Evolutionary conservation across 805 yeast genomes (phyloP).

Genomic region (Saccharomycopsis oosterbeekiorum): DNA sequence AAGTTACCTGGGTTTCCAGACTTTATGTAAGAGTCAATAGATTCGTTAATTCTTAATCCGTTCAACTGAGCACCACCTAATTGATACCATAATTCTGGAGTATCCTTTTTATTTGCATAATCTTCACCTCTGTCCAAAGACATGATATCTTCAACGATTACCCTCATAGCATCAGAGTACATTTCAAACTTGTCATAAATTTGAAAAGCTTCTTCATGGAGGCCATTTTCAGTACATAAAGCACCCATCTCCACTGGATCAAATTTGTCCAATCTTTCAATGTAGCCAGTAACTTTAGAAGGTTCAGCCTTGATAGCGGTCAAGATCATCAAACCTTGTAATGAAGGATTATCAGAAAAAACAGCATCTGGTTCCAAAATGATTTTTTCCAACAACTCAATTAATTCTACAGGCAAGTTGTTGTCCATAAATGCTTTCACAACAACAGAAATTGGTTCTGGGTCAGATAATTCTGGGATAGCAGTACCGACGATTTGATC

Average conservation of each 20-base stretch:
- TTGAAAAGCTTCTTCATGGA: slow-evolving; percentile 90
- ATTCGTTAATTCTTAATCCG: slow-evolving; percentile 85
- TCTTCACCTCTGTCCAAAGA: slow-evolving; percentile 91
- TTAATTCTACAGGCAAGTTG: slow-evolving; percentile 83
- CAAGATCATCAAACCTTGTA: slow-evolving; percentile 84
- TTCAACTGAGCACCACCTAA: slow-evolving; percentile 93
- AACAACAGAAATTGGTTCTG: slow-evolving; percentile 87
- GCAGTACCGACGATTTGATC: slow-evolving; percentile 96
- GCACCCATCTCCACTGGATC: slow-evolving; percentile 93
- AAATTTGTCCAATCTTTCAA: slow-evolving; percentile 82
- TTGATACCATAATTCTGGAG: slow-evolving; percentile 86
- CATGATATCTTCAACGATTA: slow-evolving; percentile 85
- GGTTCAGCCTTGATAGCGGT: slow-evolving; percentile 96
- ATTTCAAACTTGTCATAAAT: slow-evolving; percentile 79
- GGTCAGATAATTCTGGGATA: slow-evolving; percentile 85
- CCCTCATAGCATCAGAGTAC: slow-evolving; percentile 73
- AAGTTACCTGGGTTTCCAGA: slow-evolving; percentile 88
- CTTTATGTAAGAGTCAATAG: slow-evolving; percentile 82
- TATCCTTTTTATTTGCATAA: slow-evolving; percentile 83
- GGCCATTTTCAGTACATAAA: slow-evolving; percentile 77
- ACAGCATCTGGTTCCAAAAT: slow-evolving; percentile 90
- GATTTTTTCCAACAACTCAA: slow-evolving; percentile 91
- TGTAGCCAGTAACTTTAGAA: slow-evolving; percentile 68
- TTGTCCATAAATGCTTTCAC: slow-evolving; percentile 96
- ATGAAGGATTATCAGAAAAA: slow-evolving; percentile 87